A percentile compares a stretch with the other conserved stretches of the same genome.
Evolutionary conservation across 305 asterid genomes (phyloP).

Genomic region (Fraxinus dipetala): DNA sequence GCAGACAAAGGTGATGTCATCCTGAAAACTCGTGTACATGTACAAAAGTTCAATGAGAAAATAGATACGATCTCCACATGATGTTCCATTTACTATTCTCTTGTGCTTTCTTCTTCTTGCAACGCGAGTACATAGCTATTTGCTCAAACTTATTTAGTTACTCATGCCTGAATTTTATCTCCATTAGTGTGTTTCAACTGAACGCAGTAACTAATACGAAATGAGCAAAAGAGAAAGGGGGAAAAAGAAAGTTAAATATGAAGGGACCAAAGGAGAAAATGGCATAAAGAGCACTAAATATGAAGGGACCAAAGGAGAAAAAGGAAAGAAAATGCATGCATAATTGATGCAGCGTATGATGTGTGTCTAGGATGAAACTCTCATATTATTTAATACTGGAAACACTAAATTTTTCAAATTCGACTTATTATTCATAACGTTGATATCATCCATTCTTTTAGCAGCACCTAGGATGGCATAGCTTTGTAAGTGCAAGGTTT

Average conservation of each 20-base stretch:
- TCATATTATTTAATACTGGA: background rate
- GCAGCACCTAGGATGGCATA: background rate
- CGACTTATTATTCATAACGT: background rate
- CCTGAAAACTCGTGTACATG: background rate
- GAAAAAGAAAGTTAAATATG: background rate
- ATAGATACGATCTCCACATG: background rate
- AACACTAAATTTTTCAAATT: background rate
- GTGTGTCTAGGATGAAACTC: background rate
- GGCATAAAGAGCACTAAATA: background rate
- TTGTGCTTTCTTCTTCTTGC: background rate
- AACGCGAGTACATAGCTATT: background rate
- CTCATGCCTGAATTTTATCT: background rate
- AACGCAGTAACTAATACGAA: background rate
- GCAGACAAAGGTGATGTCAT: background rate
- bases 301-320: no score
- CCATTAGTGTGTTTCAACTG: background rate
- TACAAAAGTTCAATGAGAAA: background rate
- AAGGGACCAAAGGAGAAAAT: background rate
- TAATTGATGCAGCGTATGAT: background rate
- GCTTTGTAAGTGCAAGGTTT: background rate
- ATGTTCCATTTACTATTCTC: background rate
- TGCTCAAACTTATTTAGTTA: background rate
- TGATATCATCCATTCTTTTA: background rate
- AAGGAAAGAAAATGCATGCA: no score
- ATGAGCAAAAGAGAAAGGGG: background rate